Evolutionary conservation across 148 eudicot species (phyloP), one percentile per base, ranked within the genome.

Genomic region (Rhododendron ferrugineum): DNA sequence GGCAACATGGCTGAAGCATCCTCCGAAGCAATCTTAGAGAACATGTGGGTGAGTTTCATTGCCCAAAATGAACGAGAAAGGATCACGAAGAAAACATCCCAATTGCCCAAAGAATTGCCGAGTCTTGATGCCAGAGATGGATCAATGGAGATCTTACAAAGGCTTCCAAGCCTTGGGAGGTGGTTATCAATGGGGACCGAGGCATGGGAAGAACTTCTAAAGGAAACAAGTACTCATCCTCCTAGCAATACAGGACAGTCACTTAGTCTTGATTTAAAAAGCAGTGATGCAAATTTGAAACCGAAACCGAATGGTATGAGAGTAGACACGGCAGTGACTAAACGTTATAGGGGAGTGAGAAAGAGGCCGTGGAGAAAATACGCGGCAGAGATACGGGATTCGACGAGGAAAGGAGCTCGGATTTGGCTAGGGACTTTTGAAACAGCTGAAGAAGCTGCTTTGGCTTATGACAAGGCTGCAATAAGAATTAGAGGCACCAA

Each of bases 381-480:
- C 56, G 96, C 96, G 0, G 96, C 96, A 14, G 98, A 95, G 84
- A 94, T 95, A 89, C 90, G 98, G 52, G 98, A 95, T 79, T 93
- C 96, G 16, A 90, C 91, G 5, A 93, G 89, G 54, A 95, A 95
- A 89, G 93, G 96, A 30, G 91, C 91, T 72, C 72, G 98, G 30
- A 86, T 94, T 88, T 94, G 98, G 98, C 92, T 96, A 0, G 98
- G 98, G 36, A 96, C 96, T 3, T 96, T 92, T 86, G 81, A 84
- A 23, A 96, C 98, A 5, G 95, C 96, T 0, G 98, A 96, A 84
- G 93, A 96, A 83, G 98, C 98, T 1, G 98, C 96, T 7, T 86
- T 93, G 90, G 98, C 98, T 79, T 96, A 94, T 89, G 98, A 95
- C 78, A 95, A 87, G 86, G 98, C 98, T 26, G 94, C 98, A 56